Conservation (phyloP, 176 grass and related monocot genomes). For the Alopecurus myosuroides region DNA sequence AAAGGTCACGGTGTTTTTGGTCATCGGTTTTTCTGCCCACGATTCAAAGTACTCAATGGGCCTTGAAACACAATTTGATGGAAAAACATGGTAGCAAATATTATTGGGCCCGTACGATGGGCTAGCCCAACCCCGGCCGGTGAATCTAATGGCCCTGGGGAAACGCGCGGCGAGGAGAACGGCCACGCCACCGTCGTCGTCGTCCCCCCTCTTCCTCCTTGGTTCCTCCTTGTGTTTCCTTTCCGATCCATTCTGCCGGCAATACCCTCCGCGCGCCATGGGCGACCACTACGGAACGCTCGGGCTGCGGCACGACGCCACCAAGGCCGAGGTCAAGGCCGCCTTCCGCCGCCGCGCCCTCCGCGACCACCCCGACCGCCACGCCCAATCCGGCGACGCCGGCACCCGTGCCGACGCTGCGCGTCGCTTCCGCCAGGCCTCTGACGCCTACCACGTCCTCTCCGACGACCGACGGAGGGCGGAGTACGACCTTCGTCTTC, state of each 20-base stretch:
- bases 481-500: slow-evolving; percentile 52
- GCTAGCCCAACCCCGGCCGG: neutral
- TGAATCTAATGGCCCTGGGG: neutral
- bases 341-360: slow-evolving; percentile 59
- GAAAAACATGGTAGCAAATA: neutral
- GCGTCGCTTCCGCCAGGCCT: slow-evolving; percentile 54
- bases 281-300: slow-evolving; percentile 64
- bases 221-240: neutral
- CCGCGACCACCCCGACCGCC: slow-evolving; percentile 63
- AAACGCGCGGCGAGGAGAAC: slow-evolving; percentile 24
- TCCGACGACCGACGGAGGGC: slow-evolving; percentile 49
- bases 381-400: slow-evolving; percentile 39
- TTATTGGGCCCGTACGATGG: neutral
- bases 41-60: too few relatives aligned
- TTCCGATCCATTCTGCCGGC: slow-evolving; percentile 5
- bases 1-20: too few relatives aligned
- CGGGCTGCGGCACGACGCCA: slow-evolving; percentile 41
- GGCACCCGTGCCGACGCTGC: slow-evolving; percentile 38
- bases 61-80: too few relatives aligned
- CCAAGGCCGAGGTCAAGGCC: slow-evolving; percentile 72
- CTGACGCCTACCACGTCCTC: slow-evolving; percentile 66
- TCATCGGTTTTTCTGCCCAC: too few relatives aligned
- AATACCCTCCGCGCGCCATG: neutral
- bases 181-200: slow-evolving; percentile 28
- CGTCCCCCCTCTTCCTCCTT: neutral